Conservation (phyloP, 345 rosid species). For the Euphorbia peplus region DNA sequence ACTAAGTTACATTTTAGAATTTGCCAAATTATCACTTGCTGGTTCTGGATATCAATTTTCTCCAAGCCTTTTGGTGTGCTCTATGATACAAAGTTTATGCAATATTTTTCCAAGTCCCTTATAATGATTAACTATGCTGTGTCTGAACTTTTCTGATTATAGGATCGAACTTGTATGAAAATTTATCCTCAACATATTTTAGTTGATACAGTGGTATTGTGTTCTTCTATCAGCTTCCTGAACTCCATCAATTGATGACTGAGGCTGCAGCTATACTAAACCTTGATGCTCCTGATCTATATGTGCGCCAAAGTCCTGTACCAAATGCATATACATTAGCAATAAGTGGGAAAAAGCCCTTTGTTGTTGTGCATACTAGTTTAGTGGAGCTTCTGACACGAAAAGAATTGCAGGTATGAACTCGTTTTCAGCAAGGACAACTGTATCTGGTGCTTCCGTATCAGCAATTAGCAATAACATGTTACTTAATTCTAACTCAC, state of each 20-base stretch:
- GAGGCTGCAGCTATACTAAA: constrained; percentile 80
- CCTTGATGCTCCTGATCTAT: constrained; percentile 82
- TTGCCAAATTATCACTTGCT: neutral
- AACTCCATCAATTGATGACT: constrained; percentile 73
- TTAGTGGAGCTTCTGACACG: constrained; percentile 84
- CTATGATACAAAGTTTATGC: too few relatives aligned
- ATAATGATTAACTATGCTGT: neutral
- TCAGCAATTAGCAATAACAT: neutral
- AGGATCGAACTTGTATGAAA: neutral
- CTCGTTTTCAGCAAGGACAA: neutral
- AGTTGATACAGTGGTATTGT: constrained; percentile 6
- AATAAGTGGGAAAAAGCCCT: constrained; percentile 81
- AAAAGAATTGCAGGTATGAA: constrained; percentile 79
- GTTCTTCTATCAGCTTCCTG: constrained; percentile 57
- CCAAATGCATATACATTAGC: constrained; percentile 95
- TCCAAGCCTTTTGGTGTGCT: too few relatives aligned
- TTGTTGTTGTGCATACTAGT: constrained; percentile 88
- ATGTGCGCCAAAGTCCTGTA: constrained; percentile 88
- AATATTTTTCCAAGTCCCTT: neutral
- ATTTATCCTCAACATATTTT: neutral
- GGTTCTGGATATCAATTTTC: neutral
- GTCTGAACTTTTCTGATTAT: neutral
- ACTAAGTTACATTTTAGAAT: neutral
- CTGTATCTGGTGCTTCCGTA: neutral
- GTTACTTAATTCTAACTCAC: neutral